Evolutionary conservation across 805 yeast species (phyloP), one percentile per base, ranked within the genome.

Genomic region (Barnettozyma populi): DNA sequence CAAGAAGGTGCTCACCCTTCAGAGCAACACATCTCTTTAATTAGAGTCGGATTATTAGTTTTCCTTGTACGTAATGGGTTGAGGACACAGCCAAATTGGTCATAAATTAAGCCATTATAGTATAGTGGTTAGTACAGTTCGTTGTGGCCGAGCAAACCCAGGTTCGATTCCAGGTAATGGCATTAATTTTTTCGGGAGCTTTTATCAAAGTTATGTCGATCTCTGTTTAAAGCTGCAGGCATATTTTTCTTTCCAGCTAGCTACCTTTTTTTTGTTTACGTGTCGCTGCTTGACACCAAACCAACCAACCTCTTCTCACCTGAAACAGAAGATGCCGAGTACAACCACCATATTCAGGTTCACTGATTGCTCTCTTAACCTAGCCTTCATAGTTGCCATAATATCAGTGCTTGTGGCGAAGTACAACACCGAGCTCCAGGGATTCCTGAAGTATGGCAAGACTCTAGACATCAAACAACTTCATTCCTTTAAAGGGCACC

Each of bases 111-210:
- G 71, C 70, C 69, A 66, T 64, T 59, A 61, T 68, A 67, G 71
- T 78, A 79, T 78, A 79, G 84, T 79, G 84, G 84, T 77, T 67
- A 78, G 82, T 78, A 78, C 83, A 76, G 76, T 68, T 76, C 82
- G 79, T 78, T 78, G 82, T 78, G 83, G 82, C 82, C 78, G 82
- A 75, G 69, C 76, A 78, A 75, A 78, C 83, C 83, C 80, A 75
- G 76, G 83, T 78, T 78, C 84, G 82, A 78, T 78, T 78, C 83
- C 78, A 74, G 83, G 83, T 73, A 70, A 72, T 81, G 82, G 83
- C 83, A 78, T 24, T 39, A 24, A 25, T 39, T 39, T 39, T 37
- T 39, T 24, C 8, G n/a, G n/a, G n/a, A n/a, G n/a, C 13, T 24
- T 14, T 13, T 27, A 25, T n/a, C 19, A 8, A 23, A 23, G 5